These are phyloP conservation scores for Xylariaceae sp. DNA, from an alignment of 2,329 filamentous ascomycete genomes.

Conservation along the genomic window DNA sequence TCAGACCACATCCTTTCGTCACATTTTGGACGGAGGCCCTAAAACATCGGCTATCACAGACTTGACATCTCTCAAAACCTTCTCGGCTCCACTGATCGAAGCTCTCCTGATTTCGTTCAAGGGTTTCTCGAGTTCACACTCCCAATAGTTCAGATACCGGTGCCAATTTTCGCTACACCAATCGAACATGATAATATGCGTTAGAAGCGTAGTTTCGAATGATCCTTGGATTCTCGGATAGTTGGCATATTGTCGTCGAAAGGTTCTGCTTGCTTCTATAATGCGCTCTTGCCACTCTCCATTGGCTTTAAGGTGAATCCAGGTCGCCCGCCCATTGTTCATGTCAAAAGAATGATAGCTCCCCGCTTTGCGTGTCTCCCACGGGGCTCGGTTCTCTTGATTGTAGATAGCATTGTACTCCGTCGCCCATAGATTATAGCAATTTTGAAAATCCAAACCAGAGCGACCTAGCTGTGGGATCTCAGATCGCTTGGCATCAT, in stretches of 20 bases:
- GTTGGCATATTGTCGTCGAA: not conserved
- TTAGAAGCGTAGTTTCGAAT: not conserved
- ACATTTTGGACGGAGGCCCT: not conserved
- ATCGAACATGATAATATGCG: slow-evolving; percentile 8
- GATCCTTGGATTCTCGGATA: not conserved
- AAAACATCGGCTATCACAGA: not conserved
- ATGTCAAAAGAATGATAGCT: slow-evolving; percentile 10
- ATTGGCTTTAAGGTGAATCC: slow-evolving; percentile 11
- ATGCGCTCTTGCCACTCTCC: not conserved
- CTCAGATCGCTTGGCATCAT: not conserved
- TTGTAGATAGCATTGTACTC: slow-evolving; percentile 4
- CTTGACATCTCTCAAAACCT: not conserved
- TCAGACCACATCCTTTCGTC: not conserved
- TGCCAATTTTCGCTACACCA: slow-evolving; percentile 9
- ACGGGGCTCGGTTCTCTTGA: not conserved
- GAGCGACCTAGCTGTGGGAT: slow-evolving; percentile 9
- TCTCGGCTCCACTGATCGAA: not conserved
- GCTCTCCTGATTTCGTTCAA: slow-evolving; percentile 1
- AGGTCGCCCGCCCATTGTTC: slow-evolving; percentile 1
- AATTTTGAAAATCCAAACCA: slow-evolving; percentile 4
- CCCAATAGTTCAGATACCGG: slow-evolving; percentile 6
- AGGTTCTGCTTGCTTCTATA: not conserved
- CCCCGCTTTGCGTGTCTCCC: slow-evolving; percentile 8
- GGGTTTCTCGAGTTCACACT: not conserved
- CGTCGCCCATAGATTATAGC: slow-evolving; percentile 11